Conservation (phyloP, 371 early-diverging fungal species). For the Lichtheimia corymbifera region DNA sequence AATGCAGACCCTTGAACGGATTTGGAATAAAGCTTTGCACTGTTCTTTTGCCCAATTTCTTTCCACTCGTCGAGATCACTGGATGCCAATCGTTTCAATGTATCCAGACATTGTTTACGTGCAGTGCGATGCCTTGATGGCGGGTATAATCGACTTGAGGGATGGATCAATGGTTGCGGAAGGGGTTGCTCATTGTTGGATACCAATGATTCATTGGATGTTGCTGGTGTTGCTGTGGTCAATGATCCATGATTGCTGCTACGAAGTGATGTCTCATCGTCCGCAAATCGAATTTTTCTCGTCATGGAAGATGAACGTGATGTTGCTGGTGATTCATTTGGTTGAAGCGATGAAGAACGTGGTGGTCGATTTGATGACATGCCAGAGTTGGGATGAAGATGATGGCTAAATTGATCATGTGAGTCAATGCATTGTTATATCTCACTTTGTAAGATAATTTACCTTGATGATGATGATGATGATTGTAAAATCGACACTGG, state of each 20-base stretch:
- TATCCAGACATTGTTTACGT: constrained; percentile 37
- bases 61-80: constrained; percentile 52
- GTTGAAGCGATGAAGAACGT: constrained; percentile 17
- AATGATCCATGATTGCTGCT: not conserved
- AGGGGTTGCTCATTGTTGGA: not conserved
- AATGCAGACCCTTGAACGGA: constrained; percentile 42
- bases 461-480: constrained; percentile 9
- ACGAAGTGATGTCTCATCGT: constrained; percentile 10
- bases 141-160: constrained; percentile 28
- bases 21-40: constrained; percentile 46
- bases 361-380: constrained; percentile 19
- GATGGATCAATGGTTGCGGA: not conserved
- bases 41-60: constrained; percentile 36
- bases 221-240: not conserved
- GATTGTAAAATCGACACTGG: constrained; percentile 7
- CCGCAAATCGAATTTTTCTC: constrained; percentile 17
- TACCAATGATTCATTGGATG: not conserved
- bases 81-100: constrained; percentile 40
- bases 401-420: not conserved
- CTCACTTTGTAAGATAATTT: not conserved
- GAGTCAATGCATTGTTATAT: not conserved
- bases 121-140: constrained; percentile 34
- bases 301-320: constrained; percentile 19
- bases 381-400: constrained; percentile 8
- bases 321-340: constrained; percentile 12